Evolutionary conservation across 257 asterid species (phyloP), one percentile per base, ranked within the genome.

Genomic region (Scutellaria galericulata): DNA sequence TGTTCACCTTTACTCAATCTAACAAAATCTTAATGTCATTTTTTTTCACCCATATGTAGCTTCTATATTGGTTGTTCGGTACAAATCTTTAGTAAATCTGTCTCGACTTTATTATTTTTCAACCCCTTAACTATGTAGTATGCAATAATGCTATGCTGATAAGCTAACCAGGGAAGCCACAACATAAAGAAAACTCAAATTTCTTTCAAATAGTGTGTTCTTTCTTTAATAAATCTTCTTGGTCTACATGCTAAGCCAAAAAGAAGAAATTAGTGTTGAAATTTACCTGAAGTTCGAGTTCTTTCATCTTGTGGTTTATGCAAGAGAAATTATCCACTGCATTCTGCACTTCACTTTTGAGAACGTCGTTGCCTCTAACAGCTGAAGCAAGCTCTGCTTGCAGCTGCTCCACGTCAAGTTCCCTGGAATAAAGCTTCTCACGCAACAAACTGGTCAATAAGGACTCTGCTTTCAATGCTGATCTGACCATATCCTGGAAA

Each of bases 301-400:
- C 96, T 82, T 95, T 92, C 93, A 81, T 79, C 85, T 83, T 80
- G 80, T 95, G 97, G 81, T 84, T 89, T 66, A 78, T 31, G 71
- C 96, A 95, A 48, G 98, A 86, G 76, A 88, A 83, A 58, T 82
- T 83, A 81, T 95, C 99, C 71, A 80, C 24, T 22, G 96, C 90
- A 77, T 89, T 90, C 78, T 92, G 96, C 50, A 89, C 85, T 81
- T 95, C 98, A 67, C 92, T 85, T 80, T 86, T 92, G 76, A 90
- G 92, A 66, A 90, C 79, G 39, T 95, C 98, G 41, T 84, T 86
- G 66, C 96, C 90, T 77, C 97, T 84, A 64, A 92, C 81, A 20
- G 89, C 86, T 66, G 97, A 89, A 66, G 98, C 98, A 69, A 95
- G 86, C 80, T 95, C 99, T 75, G 99, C 91, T 78, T 86, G 93